phyloP scores from a whole-genome alignment of 2,329 filamentous ascomycete genomes.

The Fusarium sp. region DNA sequence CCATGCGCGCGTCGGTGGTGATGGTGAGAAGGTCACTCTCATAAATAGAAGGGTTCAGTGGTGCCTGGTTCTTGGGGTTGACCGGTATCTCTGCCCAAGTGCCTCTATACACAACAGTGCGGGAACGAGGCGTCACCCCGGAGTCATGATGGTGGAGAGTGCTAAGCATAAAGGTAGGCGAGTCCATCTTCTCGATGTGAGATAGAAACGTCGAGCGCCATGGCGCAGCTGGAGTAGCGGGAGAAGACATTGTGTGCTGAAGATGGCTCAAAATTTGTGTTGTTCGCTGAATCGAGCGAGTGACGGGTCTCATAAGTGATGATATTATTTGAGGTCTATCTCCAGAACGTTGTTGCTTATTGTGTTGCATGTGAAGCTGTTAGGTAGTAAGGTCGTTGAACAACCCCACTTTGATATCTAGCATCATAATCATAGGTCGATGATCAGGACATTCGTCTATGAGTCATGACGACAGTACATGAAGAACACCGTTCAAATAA shows the following conservation, averaged over 20 bases:
- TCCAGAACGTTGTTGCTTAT: not conserved
- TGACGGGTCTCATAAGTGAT: constrained; percentile 36
- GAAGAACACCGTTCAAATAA: not conserved
- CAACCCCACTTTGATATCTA: constrained; percentile 30
- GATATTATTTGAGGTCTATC: not conserved
- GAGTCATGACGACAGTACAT: constrained; percentile 33
- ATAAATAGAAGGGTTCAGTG: constrained; percentile 74
- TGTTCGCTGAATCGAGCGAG: constrained; percentile 41
- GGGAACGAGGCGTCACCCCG: constrained; percentile 67
- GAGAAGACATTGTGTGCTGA: constrained; percentile 45
- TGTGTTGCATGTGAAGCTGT: constrained; percentile 9
- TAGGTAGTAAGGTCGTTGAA: constrained; percentile 8
- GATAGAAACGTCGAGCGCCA: constrained; percentile 65
- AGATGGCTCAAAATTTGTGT: constrained; percentile 47
- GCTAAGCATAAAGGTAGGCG: constrained; percentile 63
- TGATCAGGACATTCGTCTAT: constrained; percentile 24
- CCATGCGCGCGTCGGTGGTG: constrained; percentile 90
- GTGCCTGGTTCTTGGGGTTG: constrained; percentile 78
- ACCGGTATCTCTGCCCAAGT: constrained; percentile 80
- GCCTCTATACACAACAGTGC: constrained; percentile 87
- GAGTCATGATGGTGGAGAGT: constrained; percentile 58
- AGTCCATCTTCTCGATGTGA: constrained; percentile 61
- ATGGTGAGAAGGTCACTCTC: constrained; percentile 84
- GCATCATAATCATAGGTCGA: constrained; percentile 36
- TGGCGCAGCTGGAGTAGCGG: constrained; percentile 55